These are phyloP conservation scores for Pseudozyma sp. DNA, from an alignment of 1,284 basidiomycete species.

Conservation along the genomic window DNA sequence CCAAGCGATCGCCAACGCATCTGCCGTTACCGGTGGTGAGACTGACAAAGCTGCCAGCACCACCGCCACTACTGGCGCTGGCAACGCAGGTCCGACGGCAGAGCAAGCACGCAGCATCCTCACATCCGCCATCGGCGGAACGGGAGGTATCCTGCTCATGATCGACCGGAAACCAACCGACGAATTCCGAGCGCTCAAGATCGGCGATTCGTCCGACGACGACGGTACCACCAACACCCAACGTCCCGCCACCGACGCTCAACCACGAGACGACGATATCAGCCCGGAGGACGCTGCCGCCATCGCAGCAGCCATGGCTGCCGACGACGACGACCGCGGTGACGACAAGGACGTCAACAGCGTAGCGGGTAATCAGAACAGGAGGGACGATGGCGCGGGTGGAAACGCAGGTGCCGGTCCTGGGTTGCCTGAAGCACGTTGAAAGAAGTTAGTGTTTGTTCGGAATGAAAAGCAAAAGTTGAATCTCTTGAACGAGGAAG, in stretches of 20 bases:
- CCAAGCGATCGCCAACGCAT: slow-evolving; percentile 39
- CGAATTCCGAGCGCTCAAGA: slow-evolving; percentile 51
- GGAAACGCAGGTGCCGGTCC: background rate
- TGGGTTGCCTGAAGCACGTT: slow-evolving; percentile 38
- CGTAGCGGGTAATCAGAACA: slow-evolving; percentile 24
- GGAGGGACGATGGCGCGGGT: slow-evolving; percentile 18
- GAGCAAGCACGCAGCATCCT: slow-evolving; percentile 54
- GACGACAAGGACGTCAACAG: slow-evolving; percentile 53
- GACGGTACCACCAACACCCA: slow-evolving; percentile 13
- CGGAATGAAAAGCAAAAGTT: background rate
- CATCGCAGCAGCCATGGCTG: slow-evolving; percentile 51
- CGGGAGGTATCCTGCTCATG: slow-evolving; percentile 65
- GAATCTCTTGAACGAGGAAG: too few relatives aligned
- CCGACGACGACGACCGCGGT: slow-evolving; percentile 56
- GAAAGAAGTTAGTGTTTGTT: background rate
- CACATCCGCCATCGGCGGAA: slow-evolving; percentile 56
- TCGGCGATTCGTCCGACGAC: slow-evolving; percentile 32
- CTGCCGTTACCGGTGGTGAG: slow-evolving; percentile 11
- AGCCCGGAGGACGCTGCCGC: slow-evolving; percentile 57
- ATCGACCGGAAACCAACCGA: slow-evolving; percentile 57
- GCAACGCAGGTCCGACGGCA: slow-evolving; percentile 24
- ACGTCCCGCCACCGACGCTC: background rate
- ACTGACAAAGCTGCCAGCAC: slow-evolving; percentile 5
- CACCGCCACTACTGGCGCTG: background rate
- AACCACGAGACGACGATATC: slow-evolving; percentile 37